Evolutionary conservation across 768 basidiomycete species (phyloP), one percentile per base, ranked within the genome.

Genomic region (Rhodotorula diobovata): DNA sequence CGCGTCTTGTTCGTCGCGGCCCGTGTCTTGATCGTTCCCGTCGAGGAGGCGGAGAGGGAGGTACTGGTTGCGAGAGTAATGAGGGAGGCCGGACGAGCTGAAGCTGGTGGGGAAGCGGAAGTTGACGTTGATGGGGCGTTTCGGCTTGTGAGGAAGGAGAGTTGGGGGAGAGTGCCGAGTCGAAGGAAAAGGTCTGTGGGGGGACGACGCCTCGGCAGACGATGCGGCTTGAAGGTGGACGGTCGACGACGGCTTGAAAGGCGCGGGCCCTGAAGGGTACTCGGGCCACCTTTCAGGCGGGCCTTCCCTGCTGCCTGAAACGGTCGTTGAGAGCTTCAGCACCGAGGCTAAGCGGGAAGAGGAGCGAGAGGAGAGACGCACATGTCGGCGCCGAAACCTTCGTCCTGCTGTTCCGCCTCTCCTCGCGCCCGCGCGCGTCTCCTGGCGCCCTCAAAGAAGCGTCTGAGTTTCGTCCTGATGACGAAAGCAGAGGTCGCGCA

Each of bases 51-150:
- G 68, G 0, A 45, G 30, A 7, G 68, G 68, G 8, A 70, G 68
- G 63, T 53, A 70, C 25, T 55, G 39, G 56, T 70, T 70, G 30
- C 45, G 11, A 1, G 30, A 2, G 41, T 30, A 54, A 1, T 9
- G 10, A 16, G 68, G 68, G 4, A 70, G 63, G 32, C 68, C 68
- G 25, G 32, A 23, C 5, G 15, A 3, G 32, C 25, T 28, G 51
- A 64, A 70, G 18, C 16, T 28, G 30, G 37, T 1, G 5, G 61
- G 68, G 43, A 70, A 64, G 11, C 45, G 28, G 43, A 70, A 70
- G 51, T 70, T 48, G 58, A 65, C 34, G 51, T 70, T 65, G 61
- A 69, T 48, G 34, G 41, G 34, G 3, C 55, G 48, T 2, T 35
- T 50, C 1, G 35, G 28, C 48, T 18, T 21, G 50, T 51, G 60